Percentiles rank a stretch among this genome's conserved stretches.
Conservation (phyloP, 352 stramenopile species). For the Pythium chondricola region DNA sequence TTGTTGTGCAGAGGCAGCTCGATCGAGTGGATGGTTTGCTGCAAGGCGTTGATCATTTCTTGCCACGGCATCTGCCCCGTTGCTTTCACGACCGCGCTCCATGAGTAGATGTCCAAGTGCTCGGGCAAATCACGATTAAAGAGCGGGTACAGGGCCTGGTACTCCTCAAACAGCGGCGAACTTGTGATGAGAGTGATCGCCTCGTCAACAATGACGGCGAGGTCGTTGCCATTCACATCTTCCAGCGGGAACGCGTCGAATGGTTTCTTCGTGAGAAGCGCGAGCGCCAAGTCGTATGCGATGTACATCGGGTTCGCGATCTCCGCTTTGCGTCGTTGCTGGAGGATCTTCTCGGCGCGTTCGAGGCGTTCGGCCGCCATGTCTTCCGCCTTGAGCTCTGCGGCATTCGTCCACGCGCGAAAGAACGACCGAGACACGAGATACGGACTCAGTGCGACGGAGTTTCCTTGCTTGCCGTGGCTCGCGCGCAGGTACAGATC, state of each 20-base stretch:
- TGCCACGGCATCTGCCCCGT: not conserved
- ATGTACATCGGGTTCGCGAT: conserved; percentile 1
- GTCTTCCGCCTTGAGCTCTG: not conserved
- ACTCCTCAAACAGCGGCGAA: conserved; percentile 4
- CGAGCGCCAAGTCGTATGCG: conserved; percentile 9
- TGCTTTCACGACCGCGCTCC: not conserved
- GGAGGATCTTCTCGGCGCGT: not conserved
- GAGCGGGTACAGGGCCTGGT: not conserved
- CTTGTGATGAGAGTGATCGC: conserved; percentile 2
- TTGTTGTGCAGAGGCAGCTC: not conserved
- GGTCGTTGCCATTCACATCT: not conserved
- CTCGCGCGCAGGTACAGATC: conserved; percentile 2
- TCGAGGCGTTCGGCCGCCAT: not conserved
- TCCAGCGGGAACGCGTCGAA: conserved; percentile 3
- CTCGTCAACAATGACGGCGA: conserved; percentile 6
- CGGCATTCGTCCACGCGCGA: not conserved
- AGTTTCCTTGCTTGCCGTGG: not conserved
- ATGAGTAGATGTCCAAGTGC: conserved; percentile 4
- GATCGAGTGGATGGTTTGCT: not conserved
- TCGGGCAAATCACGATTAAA: conserved; percentile 1
- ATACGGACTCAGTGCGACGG: not conserved
- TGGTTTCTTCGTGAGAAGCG: conserved; percentile 1
- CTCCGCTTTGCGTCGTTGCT: not conserved
- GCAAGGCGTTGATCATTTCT: not conserved
- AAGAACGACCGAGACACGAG: conserved; percentile 8